Conservation (phyloP, 805 yeast genomes). For the Wickerhamomyces xylosicus region DNA sequence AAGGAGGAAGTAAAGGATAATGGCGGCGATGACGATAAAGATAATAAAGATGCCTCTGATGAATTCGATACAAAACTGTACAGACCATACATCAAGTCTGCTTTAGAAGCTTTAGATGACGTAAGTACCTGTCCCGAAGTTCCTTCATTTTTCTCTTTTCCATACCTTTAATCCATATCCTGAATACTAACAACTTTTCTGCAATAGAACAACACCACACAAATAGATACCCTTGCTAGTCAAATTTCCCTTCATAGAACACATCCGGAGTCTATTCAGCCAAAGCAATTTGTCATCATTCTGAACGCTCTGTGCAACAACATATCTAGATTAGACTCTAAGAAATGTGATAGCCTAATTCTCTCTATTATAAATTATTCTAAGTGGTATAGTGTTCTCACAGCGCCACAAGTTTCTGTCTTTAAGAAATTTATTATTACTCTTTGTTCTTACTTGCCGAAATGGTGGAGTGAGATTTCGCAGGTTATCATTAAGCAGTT, state of each 20-base stretch:
- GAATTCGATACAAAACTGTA: conserved; percentile 26
- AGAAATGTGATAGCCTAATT: conserved; percentile 41
- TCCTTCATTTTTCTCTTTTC: neutral
- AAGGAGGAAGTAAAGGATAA: neutral
- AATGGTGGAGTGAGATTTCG: conserved; percentile 83
- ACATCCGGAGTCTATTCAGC: conserved; percentile 44
- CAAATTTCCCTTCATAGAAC: conserved; percentile 44
- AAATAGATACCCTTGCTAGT: conserved; percentile 47
- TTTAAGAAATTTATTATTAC: conserved; percentile 70
- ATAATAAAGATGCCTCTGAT: conserved; percentile 2
- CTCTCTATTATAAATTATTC: conserved; percentile 48
- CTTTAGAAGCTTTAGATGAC: conserved; percentile 59
- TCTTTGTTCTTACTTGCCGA: conserved; percentile 77
- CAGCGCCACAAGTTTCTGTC: conserved; percentile 32
- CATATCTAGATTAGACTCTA: conserved; percentile 47
- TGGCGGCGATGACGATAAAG: neutral
- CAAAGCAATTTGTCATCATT: conserved; percentile 41
- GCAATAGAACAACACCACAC: conserved; percentile 36
- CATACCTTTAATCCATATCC: conserved; percentile 1
- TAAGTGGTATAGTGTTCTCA: conserved; percentile 45
- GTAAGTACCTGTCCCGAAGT: conserved; percentile 21
- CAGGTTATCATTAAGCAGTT: conserved; percentile 58
- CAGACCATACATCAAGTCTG: conserved; percentile 45
- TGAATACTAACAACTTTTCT: conserved; percentile 1
- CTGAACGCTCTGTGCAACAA: conserved; percentile 52